Evolutionary conservation across 2,329 filamentous ascomycete species (phyloP).

Genomic region (Xylaria hypoxylon): DNA sequence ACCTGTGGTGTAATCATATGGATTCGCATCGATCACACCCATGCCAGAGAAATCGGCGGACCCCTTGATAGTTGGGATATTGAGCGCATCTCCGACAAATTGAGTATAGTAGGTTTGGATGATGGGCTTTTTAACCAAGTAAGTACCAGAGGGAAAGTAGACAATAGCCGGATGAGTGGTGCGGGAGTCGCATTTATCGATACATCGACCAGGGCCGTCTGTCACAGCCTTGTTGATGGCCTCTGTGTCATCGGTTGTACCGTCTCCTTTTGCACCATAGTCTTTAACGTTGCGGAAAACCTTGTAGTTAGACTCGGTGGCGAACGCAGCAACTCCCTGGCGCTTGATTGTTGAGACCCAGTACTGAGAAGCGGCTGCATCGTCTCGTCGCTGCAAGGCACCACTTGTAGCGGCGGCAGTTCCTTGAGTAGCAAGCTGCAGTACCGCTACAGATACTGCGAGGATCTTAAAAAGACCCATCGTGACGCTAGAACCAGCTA

Average conservation of each 20-base stretch:
- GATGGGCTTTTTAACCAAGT: conserved; percentile 82
- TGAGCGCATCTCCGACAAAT: conserved; percentile 82
- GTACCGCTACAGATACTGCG: conserved; percentile 44
- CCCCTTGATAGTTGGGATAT: conserved; percentile 81
- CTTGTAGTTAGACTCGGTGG: conserved; percentile 68
- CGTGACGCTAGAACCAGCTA: conserved; percentile 50
- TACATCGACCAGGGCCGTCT: conserved; percentile 79
- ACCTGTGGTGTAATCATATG: conserved; percentile 66
- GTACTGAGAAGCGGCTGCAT: conserved; percentile 63
- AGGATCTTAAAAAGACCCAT: conserved; percentile 52
- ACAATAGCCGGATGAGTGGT: conserved; percentile 88
- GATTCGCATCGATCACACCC: conserved; percentile 88
- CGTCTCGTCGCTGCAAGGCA: conserved; percentile 44
- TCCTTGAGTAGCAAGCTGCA: conserved; percentile 44
- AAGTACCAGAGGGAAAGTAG: conserved; percentile 92
- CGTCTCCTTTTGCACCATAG: conserved; percentile 77
- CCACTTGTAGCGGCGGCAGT: conserved; percentile 40
- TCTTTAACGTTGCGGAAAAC: conserved; percentile 83
- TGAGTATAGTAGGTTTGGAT: conserved; percentile 94
- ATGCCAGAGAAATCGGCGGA: conserved; percentile 80
- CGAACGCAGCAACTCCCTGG: conserved; percentile 75
- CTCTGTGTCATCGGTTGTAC: conserved; percentile 81
- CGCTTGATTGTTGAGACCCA: conserved; percentile 79
- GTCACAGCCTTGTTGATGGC: conserved; percentile 89
- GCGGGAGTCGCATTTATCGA: conserved; percentile 81